These are phyloP conservation scores for Moesziomyces sp. DNA, from an alignment of 1,284 basidiomycete species.

Conservation along the genomic window DNA sequence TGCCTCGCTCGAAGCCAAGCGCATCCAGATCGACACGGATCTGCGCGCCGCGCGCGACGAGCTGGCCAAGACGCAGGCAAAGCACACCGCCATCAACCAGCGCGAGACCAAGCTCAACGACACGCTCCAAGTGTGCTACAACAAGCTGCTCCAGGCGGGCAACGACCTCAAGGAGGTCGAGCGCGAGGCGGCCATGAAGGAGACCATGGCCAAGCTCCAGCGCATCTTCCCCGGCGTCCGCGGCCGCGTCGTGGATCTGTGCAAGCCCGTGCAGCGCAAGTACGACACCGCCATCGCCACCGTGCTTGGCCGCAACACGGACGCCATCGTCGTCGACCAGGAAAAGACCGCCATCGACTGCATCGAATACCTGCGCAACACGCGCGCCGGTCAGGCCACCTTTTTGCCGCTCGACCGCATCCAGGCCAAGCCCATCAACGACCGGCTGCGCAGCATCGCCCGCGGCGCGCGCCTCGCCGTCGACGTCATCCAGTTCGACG, in stretches of 20 bases:
- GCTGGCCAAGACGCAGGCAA: constrained; percentile 78
- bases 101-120: constrained; percentile 75
- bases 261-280: constrained; percentile 90
- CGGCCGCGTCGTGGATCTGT: constrained; percentile 89
- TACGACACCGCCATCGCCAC: constrained; percentile 94
- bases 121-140: constrained; percentile 83
- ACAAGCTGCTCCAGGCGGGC: constrained; percentile 76
- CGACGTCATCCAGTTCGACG: constrained; percentile 75
- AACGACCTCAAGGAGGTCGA: constrained; percentile 76
- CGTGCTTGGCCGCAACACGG: constrained; percentile 92
- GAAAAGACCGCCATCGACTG: constrained; percentile 97
- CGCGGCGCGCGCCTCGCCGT: constrained; percentile 91
- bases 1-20: constrained; percentile 69
- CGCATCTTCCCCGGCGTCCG: constrained; percentile 70
- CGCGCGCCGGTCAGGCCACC: constrained; percentile 92
- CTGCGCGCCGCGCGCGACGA: constrained; percentile 73
- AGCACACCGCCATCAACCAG: constrained; percentile 75
- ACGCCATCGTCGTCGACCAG: constrained; percentile 93
- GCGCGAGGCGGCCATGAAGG: constrained; percentile 83
- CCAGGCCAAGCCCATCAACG: constrained; percentile 90
- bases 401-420: constrained; percentile 98
- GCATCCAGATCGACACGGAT: constrained; percentile 25
- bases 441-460: constrained; percentile 90
- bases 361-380: constrained; percentile 95
- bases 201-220: constrained; percentile 83